Evolutionary conservation across 2,329 filamentous ascomycete genomes (phyloP).

Genomic region (Colletotrichum destructivum): DNA sequence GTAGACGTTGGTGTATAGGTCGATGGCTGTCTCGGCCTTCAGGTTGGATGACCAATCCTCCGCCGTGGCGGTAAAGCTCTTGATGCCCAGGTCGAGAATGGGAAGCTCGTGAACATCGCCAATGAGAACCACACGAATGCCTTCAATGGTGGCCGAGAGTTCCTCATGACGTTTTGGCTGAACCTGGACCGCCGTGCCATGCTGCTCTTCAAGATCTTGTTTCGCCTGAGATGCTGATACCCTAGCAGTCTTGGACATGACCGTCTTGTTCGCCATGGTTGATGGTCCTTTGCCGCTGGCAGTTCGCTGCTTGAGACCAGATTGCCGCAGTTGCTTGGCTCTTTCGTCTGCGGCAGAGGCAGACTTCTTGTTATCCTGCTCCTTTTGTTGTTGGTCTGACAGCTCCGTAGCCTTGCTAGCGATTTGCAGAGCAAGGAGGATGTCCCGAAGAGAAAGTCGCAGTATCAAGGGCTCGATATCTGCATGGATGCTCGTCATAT

Average conservation of each 20-base stretch:
- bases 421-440: conserved; percentile 93
- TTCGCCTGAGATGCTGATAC: conserved; percentile 50
- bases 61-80: conserved; percentile 87
- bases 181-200: conserved; percentile 24
- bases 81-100: conserved; percentile 93
- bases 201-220: conserved; percentile 32
- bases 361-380: conserved; percentile 61
- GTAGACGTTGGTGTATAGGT: conserved; percentile 96
- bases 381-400: conserved; percentile 74
- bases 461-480: conserved; percentile 94
- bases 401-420: conserved; percentile 91
- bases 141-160: conserved; percentile 87
- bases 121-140: conserved; percentile 92
- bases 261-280: conserved; percentile 62
- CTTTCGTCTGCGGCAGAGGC: conserved; percentile 65
- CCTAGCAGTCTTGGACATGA: conserved; percentile 52
- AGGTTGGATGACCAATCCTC: conserved; percentile 93
- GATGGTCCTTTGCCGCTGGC: conserved; percentile 71
- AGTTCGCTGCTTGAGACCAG: conserved; percentile 68
- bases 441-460: conserved; percentile 92
- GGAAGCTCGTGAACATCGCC: conserved; percentile 96
- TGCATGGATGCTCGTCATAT: conserved; percentile 84
- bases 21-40: conserved; percentile 89
- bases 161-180: conserved; percentile 73
- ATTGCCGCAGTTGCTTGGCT: conserved; percentile 66